Percentiles rank a stretch among this genome's conserved stretches.
Conservation (phyloP, 805 yeast genomes). For the Limtongia smithiae region DNA sequence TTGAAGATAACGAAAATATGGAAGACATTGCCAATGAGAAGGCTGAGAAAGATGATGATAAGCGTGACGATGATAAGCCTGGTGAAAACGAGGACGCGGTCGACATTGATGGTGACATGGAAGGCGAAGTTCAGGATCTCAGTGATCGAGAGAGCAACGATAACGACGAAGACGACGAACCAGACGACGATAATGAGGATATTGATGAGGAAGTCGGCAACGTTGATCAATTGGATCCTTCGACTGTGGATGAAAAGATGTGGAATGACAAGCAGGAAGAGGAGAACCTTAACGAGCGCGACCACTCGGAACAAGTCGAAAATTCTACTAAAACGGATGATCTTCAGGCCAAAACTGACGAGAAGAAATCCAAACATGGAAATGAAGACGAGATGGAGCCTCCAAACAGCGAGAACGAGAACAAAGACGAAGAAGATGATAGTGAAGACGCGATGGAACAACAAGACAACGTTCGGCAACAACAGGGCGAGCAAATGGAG, state of each 20-base stretch:
- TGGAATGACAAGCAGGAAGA: conserved; percentile 39
- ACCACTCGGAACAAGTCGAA: conserved; percentile 34
- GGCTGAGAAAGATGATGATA: conserved; percentile 67
- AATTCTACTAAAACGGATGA: conserved; percentile 21
- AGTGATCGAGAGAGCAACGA: conserved; percentile 63
- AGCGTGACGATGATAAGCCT: conserved; percentile 60
- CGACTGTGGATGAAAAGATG: conserved; percentile 46
- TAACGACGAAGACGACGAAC: conserved; percentile 89
- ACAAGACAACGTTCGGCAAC: conserved; percentile 40
- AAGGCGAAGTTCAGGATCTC: conserved; percentile 78
- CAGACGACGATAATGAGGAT: conserved; percentile 65
- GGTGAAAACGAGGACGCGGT: conserved; percentile 80
- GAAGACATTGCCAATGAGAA: conserved; percentile 53
- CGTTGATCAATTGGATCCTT: conserved; percentile 34
- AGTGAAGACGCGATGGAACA: conserved; percentile 34
- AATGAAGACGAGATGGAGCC: conserved; percentile 30
- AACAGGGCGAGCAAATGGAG: conserved; percentile 48
- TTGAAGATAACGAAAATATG: conserved; percentile 87
- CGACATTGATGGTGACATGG: conserved; percentile 96
- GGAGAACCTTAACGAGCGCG: conserved; percentile 32
- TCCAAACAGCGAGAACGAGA: conserved; percentile 26
- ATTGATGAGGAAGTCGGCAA: conserved; percentile 57
- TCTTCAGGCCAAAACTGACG: conserved; percentile 21
- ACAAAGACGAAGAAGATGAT: conserved; percentile 40
- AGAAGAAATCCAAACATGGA: conserved; percentile 31